Conservation (phyloP, 768 basidiomycete genomes). For the Auriculariales sp. region DNA sequence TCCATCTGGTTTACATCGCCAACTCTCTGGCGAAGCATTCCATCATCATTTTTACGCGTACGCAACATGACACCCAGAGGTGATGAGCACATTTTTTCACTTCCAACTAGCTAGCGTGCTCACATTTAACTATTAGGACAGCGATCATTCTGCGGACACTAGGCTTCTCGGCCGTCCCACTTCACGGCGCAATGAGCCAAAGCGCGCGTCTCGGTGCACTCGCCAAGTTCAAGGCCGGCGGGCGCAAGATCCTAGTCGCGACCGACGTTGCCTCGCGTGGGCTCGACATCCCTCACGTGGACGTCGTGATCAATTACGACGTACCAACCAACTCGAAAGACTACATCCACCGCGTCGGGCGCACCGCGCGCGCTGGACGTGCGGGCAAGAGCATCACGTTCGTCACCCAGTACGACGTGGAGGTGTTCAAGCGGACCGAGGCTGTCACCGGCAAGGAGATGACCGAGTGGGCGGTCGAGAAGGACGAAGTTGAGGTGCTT, state of each 20-base stretch:
- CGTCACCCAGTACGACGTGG: conserved; percentile 97
- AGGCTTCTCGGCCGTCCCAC: conserved; percentile 87
- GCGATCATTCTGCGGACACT: conserved; percentile 81
- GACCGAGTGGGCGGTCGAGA: conserved; percentile 73
- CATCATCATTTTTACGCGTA: conserved; percentile 92
- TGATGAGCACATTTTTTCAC: conserved; percentile 15
- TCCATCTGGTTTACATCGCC: conserved; percentile 74
- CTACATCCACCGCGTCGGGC: conserved; percentile 95
- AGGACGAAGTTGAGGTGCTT: conserved; percentile 77
- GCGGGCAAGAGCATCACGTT: conserved; percentile 95
- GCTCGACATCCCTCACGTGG: conserved; percentile 90
- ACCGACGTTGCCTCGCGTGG: conserved; percentile 89
- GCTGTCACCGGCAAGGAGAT: conserved; percentile 84
- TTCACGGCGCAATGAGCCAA: conserved; percentile 91
- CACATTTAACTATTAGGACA: conserved; percentile 29
- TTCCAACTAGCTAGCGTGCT: not conserved
- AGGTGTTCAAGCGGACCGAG: conserved; percentile 90
- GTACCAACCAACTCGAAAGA: conserved; percentile 97
- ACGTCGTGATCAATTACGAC: conserved; percentile 95
- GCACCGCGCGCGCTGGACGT: conserved; percentile 95
- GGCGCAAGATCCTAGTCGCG: conserved; percentile 81
- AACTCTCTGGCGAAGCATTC: conserved; percentile 85
- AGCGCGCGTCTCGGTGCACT: conserved; percentile 86
- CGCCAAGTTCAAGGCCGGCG: conserved; percentile 90
- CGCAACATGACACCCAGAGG: conserved; percentile 86